A percentile compares a stretch with the other conserved stretches of the same genome.
phyloP scores from a whole-genome alignment of 495 filamentous ascomycete genomes.

The Aspergillus heteromorphus region DNA sequence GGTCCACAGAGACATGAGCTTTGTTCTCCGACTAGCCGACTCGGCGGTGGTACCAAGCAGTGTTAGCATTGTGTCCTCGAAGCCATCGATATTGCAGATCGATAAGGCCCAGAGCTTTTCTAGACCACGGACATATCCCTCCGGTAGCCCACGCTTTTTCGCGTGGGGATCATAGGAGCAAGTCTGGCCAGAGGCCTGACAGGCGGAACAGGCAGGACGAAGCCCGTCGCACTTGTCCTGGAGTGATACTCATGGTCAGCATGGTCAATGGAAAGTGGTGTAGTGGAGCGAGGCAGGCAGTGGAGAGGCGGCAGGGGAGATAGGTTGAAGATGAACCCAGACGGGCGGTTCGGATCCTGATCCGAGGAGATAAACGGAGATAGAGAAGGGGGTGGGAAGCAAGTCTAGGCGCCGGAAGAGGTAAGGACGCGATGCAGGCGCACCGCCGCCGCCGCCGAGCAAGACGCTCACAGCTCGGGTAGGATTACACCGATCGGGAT shows the following conservation, averaged over 20 bases:
- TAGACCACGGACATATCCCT: slow-evolving; percentile 43
- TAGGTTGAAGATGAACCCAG: too few relatives aligned
- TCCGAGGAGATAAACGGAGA: background rate
- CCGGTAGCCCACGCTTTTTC: slow-evolving; percentile 59
- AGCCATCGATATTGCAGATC: slow-evolving; percentile 44
- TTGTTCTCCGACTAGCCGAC: slow-evolving; percentile 26
- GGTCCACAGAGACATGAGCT: slow-evolving; percentile 42
- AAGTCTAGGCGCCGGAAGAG: background rate
- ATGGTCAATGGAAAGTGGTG: background rate
- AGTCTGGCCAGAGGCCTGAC: slow-evolving; percentile 50
- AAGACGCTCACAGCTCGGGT: background rate
- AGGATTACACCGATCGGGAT: background rate
- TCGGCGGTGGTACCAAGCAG: slow-evolving; percentile 38
- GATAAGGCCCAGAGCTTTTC: slow-evolving; percentile 44
- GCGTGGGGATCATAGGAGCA: slow-evolving; percentile 67
- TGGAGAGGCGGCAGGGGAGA: background rate
- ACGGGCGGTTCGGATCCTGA: background rate
- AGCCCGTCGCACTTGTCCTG: slow-evolving; percentile 64
- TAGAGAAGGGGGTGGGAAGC: background rate
- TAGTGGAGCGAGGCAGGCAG: background rate
- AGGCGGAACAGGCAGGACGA: slow-evolving; percentile 60
- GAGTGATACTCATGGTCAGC: background rate
- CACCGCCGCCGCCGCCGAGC: background rate
- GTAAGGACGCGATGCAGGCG: background rate
- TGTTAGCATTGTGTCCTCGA: slow-evolving; percentile 43